phyloP scores from a whole-genome alignment of 2,329 filamentous ascomycete genomes.

The Aquanectria penicillioides region DNA sequence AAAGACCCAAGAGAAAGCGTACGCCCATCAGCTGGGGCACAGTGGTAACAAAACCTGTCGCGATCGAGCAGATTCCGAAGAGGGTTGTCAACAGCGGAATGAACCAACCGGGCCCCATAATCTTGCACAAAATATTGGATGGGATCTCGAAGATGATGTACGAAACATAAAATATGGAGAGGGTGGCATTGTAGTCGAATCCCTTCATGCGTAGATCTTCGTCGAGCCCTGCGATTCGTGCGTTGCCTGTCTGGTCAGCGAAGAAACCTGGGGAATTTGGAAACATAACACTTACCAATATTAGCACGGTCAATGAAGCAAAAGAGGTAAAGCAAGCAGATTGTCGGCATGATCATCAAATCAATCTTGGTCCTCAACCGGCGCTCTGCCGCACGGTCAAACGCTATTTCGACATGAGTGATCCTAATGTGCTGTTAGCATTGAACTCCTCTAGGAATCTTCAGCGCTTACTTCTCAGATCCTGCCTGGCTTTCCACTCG shows the following conservation, averaged over 20 bases:
- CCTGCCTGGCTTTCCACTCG: too few relatives aligned
- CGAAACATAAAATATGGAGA: constrained; percentile 70
- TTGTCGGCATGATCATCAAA: constrained; percentile 5
- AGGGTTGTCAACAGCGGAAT: constrained; percentile 63
- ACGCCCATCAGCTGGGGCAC: constrained; percentile 59
- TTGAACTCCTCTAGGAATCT: too few relatives aligned
- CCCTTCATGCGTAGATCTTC: constrained; percentile 61
- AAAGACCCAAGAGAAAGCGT: constrained; percentile 66
- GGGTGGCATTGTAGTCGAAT: constrained; percentile 68
- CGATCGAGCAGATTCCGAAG: constrained; percentile 66
- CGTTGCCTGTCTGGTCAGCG: constrained; percentile 45
- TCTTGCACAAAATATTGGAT: constrained; percentile 68
- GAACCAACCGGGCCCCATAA: constrained; percentile 70
- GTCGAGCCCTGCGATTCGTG: constrained; percentile 65
- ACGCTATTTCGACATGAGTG: too few relatives aligned
- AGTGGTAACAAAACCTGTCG: constrained; percentile 66
- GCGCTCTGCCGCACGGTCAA: not conserved
- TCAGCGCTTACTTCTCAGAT: too few relatives aligned
- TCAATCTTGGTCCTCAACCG: constrained; percentile 5
- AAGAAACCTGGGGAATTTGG: too few relatives aligned
- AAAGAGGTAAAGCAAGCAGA: constrained; percentile 43
- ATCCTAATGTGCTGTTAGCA: too few relatives aligned
- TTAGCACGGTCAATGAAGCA: constrained; percentile 79
- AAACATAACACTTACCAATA: constrained; percentile 58
- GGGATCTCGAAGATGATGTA: constrained; percentile 74